Evolutionary conservation across 371 early-diverging fungal genomes (phyloP), one percentile per base, ranked within the genome.

Genomic region (Cokeromyces recurvatus): DNA sequence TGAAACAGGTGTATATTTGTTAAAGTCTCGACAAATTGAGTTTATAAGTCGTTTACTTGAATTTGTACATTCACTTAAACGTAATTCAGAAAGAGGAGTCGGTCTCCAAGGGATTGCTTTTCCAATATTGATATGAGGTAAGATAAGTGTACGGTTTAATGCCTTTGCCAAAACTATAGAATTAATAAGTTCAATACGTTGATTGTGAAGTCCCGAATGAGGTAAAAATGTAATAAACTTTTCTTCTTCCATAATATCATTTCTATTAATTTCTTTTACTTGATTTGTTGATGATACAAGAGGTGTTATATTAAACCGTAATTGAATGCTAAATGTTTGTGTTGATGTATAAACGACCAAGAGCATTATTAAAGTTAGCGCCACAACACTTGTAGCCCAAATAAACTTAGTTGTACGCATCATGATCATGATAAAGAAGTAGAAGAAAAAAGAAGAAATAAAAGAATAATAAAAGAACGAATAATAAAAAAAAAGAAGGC

Each of bases 181-280:
- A 32, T 82, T 82, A 37, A 77, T 67, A 16, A 79, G 61, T 7
- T 68, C 60, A 17, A 76, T 60, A 3, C 74, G 68, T 48, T 82
- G 82, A 35, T 78, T 79, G 40, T 77, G 73, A 23, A 79, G 63
- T 5, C 82, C 82, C 11, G 76, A 77, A 51, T 82, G 82, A 11
- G 82, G 82, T 20, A 77, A 42, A 52, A 62, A 82, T 0, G 76
- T 67, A 3, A 82, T 44, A 31, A 59, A 82, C 22, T 67, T 68
- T 32, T 68, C 62, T 24, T 38, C 31, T 16, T 44, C n/a, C n/a
- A n/a, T n/a, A n/a, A n/a, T n/a, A n/a, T n/a, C n/a, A n/a, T n/a
- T n/a, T n/a, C n/a, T n/a, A 6, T 24, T 2, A 14, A 14, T 17
- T 16, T 17, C 9, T 42, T 27, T 25, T 37, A 40, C 1, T 3